Percentiles rank a stretch among this genome's conserved stretches.
Conservation (phyloP, 1,139 yeast genomes). For the Magnusiomyces tetraspermus region DNA sequence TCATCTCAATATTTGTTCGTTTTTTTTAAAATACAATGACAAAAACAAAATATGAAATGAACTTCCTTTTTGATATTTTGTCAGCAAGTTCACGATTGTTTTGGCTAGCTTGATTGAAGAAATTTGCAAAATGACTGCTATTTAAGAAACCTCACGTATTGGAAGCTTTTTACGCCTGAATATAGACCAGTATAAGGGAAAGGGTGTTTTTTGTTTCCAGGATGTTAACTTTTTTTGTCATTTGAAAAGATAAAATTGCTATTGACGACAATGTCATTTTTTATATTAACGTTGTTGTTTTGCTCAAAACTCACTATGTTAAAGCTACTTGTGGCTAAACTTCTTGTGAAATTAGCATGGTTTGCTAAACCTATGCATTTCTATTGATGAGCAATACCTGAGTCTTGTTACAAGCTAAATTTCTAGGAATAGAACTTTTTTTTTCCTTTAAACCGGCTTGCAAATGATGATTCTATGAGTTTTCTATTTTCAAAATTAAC, state of each 20-base stretch:
- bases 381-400: slow-evolving; percentile 87
- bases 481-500: slow-evolving; percentile 98
- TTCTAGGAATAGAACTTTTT: slow-evolving; percentile 96
- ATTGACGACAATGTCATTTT: slow-evolving; percentile 79
- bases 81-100: slow-evolving; percentile 82
- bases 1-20: slow-evolving; percentile 51
- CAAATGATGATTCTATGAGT: slow-evolving; percentile 81
- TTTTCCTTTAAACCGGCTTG: slow-evolving; percentile 93
- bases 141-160: slow-evolving; percentile 81
- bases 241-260: slow-evolving; percentile 97
- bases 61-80: slow-evolving; percentile 73
- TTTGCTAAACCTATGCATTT: slow-evolving; percentile 94
- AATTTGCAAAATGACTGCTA: slow-evolving; percentile 81
- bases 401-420: slow-evolving; percentile 97
- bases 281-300: slow-evolving; percentile 90
- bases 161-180: slow-evolving; percentile 90
- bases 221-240: slow-evolving; percentile 93
- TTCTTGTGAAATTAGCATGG: slow-evolving; percentile 91
- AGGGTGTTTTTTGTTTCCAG: slow-evolving; percentile 79
- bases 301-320: slow-evolving; percentile 86
- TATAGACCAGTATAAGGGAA: slow-evolving; percentile 43
- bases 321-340: slow-evolving; percentile 98
- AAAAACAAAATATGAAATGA: slow-evolving; percentile 85
- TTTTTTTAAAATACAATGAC: slow-evolving; percentile 66
- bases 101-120: slow-evolving; percentile 96